A percentile compares a stretch with the other conserved stretches of the same genome.
These are phyloP conservation scores for Byssoonygena ceratinophila DNA, from an alignment of 2,329 filamentous ascomycete species.

Conservation along the genomic window DNA sequence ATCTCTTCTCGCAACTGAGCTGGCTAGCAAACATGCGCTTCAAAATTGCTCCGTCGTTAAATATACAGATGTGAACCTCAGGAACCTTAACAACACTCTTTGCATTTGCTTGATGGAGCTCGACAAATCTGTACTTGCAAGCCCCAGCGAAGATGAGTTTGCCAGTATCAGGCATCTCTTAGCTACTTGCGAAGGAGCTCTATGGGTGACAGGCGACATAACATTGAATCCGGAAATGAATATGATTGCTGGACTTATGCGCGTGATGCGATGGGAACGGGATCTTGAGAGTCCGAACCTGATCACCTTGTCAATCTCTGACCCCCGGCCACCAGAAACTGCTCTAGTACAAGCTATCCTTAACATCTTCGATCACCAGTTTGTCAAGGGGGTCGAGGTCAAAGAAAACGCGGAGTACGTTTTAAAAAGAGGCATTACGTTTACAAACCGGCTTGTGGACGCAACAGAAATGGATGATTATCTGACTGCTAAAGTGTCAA, in stretches of 20 bases:
- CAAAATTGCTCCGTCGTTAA: constrained; percentile 15
- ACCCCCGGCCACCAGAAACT: constrained; percentile 9
- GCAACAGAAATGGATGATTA: constrained; percentile 18
- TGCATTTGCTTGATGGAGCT: constrained; percentile 21
- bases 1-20: neutral
- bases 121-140: constrained; percentile 15
- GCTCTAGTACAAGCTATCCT: constrained; percentile 11
- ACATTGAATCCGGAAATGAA: constrained; percentile 23
- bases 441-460: constrained; percentile 21
- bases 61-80: constrained; percentile 17
- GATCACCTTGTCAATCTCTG: constrained; percentile 20
- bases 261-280: constrained; percentile 28
- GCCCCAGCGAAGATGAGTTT: constrained; percentile 21
- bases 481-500: constrained; percentile 15
- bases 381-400: constrained; percentile 10
- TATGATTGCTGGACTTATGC: constrained; percentile 27
- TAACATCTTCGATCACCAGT: constrained; percentile 19
- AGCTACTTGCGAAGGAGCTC: constrained; percentile 20
- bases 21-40: constrained; percentile 7
- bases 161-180: constrained; percentile 22
- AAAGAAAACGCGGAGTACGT: constrained; percentile 20
- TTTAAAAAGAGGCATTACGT: constrained; percentile 16
- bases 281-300: constrained; percentile 25
- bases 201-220: constrained; percentile 30
- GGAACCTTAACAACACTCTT: constrained; percentile 17